Conservation (phyloP, 257 asterid genomes). For the Solanum tarijense region DNA sequence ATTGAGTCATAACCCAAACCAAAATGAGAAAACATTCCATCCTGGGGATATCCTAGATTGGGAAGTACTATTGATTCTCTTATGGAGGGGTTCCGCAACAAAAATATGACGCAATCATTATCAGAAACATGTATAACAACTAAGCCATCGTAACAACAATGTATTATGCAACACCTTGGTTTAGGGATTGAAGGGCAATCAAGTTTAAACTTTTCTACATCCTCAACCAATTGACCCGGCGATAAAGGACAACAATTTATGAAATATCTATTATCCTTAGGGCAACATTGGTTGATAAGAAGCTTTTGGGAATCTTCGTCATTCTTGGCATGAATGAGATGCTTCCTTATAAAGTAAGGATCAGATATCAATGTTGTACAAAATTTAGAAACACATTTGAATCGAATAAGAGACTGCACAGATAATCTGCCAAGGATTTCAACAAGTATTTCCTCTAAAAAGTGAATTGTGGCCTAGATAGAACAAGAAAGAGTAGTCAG, state of each 20-base stretch:
- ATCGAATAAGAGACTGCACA: too few species aligned
- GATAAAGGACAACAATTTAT: not conserved
- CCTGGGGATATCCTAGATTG: not conserved
- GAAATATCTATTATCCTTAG: not conserved
- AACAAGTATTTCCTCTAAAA: too few species aligned
- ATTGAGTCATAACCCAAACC: not conserved
- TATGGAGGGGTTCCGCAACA: not conserved
- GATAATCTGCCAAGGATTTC: too few species aligned
- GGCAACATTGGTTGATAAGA: not conserved
- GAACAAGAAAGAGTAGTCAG: too few species aligned
- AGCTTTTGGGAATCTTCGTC: not conserved
- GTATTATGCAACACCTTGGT: not conserved
- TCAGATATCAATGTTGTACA: not conserved
- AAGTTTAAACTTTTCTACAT: not conserved
- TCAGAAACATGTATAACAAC: not conserved
- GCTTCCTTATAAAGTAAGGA: not conserved
- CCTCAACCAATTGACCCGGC: not conserved
- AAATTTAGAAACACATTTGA: not conserved
- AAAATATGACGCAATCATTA: not conserved
- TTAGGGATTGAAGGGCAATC: not conserved
- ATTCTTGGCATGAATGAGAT: not conserved
- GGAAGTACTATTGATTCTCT: not conserved
- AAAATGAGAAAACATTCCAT: not conserved
- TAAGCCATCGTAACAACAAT: not conserved
- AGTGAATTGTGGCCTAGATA: too few species aligned